Base-by-base conservation (phyloP, 441 rosid genomes). In the Pelargonium cotyledonis region DNA sequence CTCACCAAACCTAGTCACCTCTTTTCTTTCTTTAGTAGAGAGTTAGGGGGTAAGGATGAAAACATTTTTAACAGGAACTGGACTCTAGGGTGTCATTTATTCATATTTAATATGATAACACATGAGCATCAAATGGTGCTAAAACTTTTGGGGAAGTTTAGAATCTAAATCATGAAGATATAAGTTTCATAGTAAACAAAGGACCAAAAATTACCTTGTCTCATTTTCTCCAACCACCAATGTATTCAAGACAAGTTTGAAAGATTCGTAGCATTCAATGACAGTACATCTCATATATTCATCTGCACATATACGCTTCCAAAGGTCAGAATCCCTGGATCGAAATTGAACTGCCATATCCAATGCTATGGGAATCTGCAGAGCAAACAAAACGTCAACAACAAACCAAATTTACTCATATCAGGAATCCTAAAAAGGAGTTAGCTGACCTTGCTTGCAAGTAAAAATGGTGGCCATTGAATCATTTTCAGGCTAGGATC, bases 211-310 rank as follows among this genome's bases (percentile, higher is more conserved):
- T 21, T 21, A 91, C 99, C 99, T 92, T 85, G 90, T 90, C 84
- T 95, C 99, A 79, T 81, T 86, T 79, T 95, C 99, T 73, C 99
- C 98, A 74, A 84, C 83, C 23, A 95, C 93, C 82, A 90, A 80
- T 70, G 86, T 79, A 63, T 86, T 85, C 76, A 95, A 79, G 60
- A 92, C 84, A 77, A 82, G 88, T 78, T 95, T 95, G 72, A 95
- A 82, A 68, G 99, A 88, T 79, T 91, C 99, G 58, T 92, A 95
- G 83, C 99, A 91, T 85, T 95, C 99, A 65, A 89, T 88, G 40
- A 95, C 96, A 51, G 97, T 96, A 82, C 98, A 95, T 81, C 92
- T 95, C 99, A 95, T 87, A 83, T 90, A 95, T 62, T 95, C 98
- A 74, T 95, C 99, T 5, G 89, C 89, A 67, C 96, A 92, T 72